Evolutionary conservation across 176 grass and related monocot species (phyloP), one percentile per base, ranked within the genome.

Genomic region (Eleusine coracana): DNA sequence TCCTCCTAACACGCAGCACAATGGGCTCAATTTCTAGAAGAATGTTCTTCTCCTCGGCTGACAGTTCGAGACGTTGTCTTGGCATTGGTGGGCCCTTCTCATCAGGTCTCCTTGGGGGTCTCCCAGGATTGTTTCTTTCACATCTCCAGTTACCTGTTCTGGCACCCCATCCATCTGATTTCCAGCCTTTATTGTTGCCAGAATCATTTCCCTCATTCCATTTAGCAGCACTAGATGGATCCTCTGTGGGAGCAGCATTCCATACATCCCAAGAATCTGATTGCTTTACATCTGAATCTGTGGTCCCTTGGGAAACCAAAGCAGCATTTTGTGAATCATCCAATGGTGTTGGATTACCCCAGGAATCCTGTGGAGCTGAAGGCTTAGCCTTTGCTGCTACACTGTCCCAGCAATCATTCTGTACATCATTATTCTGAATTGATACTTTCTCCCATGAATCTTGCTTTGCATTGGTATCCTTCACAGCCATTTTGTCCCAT

Each of bases 1-100:
- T 99, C 73, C 84, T 93, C 80, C 73, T 93, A 63, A 99, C 72
- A 55, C 63, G 77, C 10, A 87, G 66, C 63, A 90, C 75, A n/a
- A 87, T 76, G 16, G 96, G 96, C 54, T 92, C 85, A 49, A 99
- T 67, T 83, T 92, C 89, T 52, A 50, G 79, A 74, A 90, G 70
- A 86, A 99, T 90, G 21, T 63, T 96, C 78, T 93, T 92, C 71
- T 95, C 96, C 60, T 96, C 91, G 12, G 58, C 1, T 74, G 96
- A 85, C 49, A 98, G 82, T 42, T 92, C 90, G 10, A 93, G 91
- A 39, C 66, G 51, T 73, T 81, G 72, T 73, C 88, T 87, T 70
- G 82, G 87, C 25, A 81, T 77, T 63, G 81, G 76, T 5, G 69
- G 86, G 7, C 27, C 78, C 58, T 86, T 87, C 51, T 91, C 85